Evolutionary conservation across 2,329 filamentous ascomycete species (phyloP).

Genomic region (Talaromyces rugulosus): DNA sequence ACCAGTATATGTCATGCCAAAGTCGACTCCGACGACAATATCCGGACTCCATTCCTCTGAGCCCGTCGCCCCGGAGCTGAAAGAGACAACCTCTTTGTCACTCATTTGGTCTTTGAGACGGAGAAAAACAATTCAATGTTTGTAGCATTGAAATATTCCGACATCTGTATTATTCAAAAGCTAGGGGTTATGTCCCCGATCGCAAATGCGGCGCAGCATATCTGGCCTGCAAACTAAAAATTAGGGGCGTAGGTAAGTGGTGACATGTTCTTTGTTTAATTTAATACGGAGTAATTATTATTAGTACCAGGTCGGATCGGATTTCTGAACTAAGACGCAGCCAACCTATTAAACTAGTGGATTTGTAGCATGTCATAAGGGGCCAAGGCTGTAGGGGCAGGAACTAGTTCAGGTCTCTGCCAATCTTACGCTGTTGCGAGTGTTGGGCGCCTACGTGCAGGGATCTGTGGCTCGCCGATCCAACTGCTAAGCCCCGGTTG

Average conservation of each 20-base stretch:
- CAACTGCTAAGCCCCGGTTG: background rate
- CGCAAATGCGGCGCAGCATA: background rate
- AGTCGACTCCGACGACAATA: constrained; percentile 24
- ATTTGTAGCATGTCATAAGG: background rate
- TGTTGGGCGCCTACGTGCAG: background rate
- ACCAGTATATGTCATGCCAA: constrained; percentile 28
- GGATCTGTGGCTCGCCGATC: too few species aligned
- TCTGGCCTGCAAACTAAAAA: background rate
- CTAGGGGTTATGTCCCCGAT: background rate
- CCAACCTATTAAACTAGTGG: background rate
- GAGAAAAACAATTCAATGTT: background rate
- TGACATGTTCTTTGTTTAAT: background rate
- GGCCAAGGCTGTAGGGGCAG: too few species aligned
- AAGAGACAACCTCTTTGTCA: constrained; percentile 16
- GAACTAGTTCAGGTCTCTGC: background rate
- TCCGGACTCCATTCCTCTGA: constrained; percentile 21
- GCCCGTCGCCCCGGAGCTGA: constrained; percentile 2
- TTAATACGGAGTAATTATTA: background rate
- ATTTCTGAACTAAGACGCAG: background rate
- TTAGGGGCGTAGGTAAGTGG: background rate
- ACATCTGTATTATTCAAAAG: background rate
- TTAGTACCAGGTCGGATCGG: background rate
- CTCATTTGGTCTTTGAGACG: constrained; percentile 8
- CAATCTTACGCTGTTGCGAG: background rate
- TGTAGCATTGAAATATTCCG: background rate